Percentiles rank a stretch among this genome's conserved stretches.
phyloP scores from a whole-genome alignment of 305 asterid genomes.

The Rubia balearica region DNA sequence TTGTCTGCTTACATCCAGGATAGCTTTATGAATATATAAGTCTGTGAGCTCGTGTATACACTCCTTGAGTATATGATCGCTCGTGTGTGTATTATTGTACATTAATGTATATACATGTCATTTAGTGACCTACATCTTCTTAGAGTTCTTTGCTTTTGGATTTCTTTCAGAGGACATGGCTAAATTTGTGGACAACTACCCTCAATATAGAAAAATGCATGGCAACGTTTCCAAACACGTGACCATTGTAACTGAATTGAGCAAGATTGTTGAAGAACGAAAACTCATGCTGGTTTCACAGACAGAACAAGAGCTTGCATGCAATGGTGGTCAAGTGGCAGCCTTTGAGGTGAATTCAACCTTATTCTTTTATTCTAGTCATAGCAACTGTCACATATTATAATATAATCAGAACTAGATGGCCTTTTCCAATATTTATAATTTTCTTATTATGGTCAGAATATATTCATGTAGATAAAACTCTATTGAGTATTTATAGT shows the following conservation, averaged over 20 bases:
- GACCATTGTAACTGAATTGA: constrained; percentile 93
- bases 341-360: constrained; percentile 74
- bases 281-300: constrained; percentile 94
- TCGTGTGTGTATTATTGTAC: neutral
- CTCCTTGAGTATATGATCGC: neutral
- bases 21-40: neutral
- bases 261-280: constrained; percentile 93
- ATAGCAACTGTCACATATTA: neutral
- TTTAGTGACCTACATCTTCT: neutral
- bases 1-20: constrained; percentile 13
- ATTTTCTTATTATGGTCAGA: neutral
- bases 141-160: constrained; percentile 7
- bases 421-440: neutral
- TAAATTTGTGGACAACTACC: constrained; percentile 95
- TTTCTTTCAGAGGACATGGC: constrained; percentile 94
- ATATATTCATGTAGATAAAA: neutral
- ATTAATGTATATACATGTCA: neutral
- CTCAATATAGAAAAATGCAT: constrained; percentile 89
- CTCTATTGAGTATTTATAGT: neutral
- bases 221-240: constrained; percentile 99
- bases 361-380: neutral
- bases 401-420: neutral
- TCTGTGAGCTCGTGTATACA: neutral
- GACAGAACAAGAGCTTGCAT: constrained; percentile 95
- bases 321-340: constrained; percentile 99